Evolutionary conservation across 352 stramenopile genomes (phyloP), one percentile per base, ranked within the genome.

Genomic region (Globisporangium nagaii): DNA sequence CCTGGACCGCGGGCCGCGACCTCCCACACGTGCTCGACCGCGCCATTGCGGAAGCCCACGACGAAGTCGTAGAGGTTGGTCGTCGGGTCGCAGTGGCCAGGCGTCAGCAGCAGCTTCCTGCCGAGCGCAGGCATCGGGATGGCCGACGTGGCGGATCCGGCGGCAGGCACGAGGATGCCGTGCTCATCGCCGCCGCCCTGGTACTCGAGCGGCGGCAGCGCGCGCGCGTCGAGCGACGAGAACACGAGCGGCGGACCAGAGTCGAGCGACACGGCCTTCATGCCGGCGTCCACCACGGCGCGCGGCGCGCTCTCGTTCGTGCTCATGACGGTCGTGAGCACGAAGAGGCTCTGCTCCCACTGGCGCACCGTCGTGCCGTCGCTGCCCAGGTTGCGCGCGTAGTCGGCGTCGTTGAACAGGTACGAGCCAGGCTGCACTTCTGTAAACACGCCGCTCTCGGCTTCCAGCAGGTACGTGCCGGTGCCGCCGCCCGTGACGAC

Each of bases 351-450:
- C 42, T 87, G 77, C 49, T 80, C 27, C 75, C 78, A 88, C 28
- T 81, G 60, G 4, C 60, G 56, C 11, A 80, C 73, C 15, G 59
- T 53, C 19, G 65, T 32, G 24, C 75, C 77, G 54, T 77, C 62
- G 13, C 60, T 41, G n/a, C 53, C 71, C 1, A 74, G 35, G 40
- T 90, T 92, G 28, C 64, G 56, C 2, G 71, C 63, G 50, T 92
- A 90, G 62, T 90, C 77, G 24, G 69, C 75, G 59, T 92, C 82
- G 58, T 85, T 88, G 62, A 92, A 86, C 22, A 88, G 57, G 60
- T 86, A 92, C 46, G 75, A 88, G 3, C 82, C 82, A 0, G 82
- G 82, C 63, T 92, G 79, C 45, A 92, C 71, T 50, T 92, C 82
- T 0, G 75, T 90, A 49, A 89, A 90, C 17, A 87, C 68, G 20